phyloP scores from a whole-genome alignment of 371 early-diverging fungal species.

The Polyrhizophydium stewartii region DNA sequence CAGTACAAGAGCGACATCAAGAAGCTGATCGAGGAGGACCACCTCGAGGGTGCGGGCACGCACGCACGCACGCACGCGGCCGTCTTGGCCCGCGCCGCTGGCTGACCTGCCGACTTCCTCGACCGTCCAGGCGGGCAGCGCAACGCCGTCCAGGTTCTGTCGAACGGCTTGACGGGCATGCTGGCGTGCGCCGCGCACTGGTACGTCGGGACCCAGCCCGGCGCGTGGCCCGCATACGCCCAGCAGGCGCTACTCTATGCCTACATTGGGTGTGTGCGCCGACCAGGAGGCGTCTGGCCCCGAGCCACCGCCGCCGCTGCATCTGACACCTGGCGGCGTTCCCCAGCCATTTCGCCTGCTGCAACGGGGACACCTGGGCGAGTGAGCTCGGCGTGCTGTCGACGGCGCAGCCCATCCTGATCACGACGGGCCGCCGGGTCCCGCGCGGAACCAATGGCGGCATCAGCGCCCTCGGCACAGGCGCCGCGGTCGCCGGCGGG shows the following conservation, averaged over 20 bases:
- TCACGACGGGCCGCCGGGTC: conserved; percentile 65
- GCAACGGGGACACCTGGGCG: conserved; percentile 88
- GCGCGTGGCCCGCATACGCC: not conserved
- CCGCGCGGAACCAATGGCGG: conserved; percentile 91
- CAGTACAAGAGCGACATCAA: conserved; percentile 67
- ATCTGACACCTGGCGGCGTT: conserved; percentile 10
- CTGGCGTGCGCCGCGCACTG: conserved; percentile 55
- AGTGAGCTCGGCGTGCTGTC: conserved; percentile 82
- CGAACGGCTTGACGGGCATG: conserved; percentile 71
- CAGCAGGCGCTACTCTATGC: conserved; percentile 5
- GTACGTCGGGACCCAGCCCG: not conserved
- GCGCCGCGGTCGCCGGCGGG: conserved; percentile 56
- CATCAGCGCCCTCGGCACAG: conserved; percentile 18
- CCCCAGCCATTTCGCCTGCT: conserved; percentile 72
- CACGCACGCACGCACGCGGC: too few relatives aligned
- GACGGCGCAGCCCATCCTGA: conserved; percentile 65
- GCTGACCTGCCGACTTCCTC: not conserved
- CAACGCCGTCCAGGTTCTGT: conserved; percentile 71
- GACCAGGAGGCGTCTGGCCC: not conserved
- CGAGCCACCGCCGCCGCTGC: not conserved
- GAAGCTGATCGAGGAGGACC: conserved; percentile 57
- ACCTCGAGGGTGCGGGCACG: conserved; percentile 12
- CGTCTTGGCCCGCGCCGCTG: too few relatives aligned
- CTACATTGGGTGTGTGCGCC: conserved; percentile 12
- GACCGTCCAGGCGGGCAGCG: conserved; percentile 45